Evolutionary conservation across 2,329 filamentous ascomycete genomes (phyloP).

Genomic region (Plectosphaerella plurivora): DNA sequence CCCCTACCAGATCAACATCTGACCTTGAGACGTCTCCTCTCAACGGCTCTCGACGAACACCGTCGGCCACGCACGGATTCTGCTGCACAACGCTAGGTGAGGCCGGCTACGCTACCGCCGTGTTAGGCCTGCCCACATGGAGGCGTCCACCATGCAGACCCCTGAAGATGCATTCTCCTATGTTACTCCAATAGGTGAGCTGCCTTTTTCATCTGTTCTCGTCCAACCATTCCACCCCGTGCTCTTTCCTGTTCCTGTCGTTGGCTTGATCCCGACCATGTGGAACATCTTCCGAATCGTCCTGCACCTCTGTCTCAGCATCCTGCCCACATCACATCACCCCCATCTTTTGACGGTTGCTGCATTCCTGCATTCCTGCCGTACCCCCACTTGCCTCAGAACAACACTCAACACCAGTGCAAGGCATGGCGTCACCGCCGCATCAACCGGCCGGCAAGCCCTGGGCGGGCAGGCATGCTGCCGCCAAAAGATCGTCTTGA

Average conservation of each 20-base stretch:
- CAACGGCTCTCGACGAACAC: no score
- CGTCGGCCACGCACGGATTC: no score
- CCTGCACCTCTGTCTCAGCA: no score
- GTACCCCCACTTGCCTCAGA: no score
- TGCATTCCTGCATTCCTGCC: no score
- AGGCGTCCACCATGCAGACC: constrained; percentile 36
- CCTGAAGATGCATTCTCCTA: constrained; percentile 42
- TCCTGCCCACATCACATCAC: no score
- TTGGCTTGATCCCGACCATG: constrained; percentile 38
- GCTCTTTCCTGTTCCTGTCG: constrained; percentile 33
- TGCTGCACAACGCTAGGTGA: constrained; percentile 5
- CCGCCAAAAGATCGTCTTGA: background rate
- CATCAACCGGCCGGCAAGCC: background rate
- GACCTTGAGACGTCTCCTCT: background rate
- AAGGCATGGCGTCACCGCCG: background rate
- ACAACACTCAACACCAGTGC: no score
- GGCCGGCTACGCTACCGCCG: constrained; percentile 8
- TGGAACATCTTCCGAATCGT: constrained; percentile 14
- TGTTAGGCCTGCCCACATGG: constrained; percentile 25
- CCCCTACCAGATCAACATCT: background rate
- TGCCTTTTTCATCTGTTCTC: constrained; percentile 22
- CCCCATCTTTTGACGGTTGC: no score
- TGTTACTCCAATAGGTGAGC: constrained; percentile 54
- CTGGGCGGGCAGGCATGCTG: background rate
- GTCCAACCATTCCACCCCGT: constrained; percentile 46